Conservation (phyloP, 2,329 filamentous ascomycete genomes). For the Sporothrix brunneoviolacea region DNA sequence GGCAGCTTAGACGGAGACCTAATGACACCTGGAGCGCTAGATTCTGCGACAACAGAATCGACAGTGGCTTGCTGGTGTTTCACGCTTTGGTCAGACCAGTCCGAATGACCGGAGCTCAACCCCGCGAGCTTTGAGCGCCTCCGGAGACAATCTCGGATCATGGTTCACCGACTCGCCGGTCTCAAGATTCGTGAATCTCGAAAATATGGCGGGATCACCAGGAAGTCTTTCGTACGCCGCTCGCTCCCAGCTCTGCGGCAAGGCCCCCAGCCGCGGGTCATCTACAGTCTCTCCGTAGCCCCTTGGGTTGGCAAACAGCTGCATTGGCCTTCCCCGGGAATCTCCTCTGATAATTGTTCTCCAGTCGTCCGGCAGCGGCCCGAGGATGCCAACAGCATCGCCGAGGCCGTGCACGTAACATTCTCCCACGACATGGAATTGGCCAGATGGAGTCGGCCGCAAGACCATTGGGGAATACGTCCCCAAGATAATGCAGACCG, state of each 20-base stretch:
- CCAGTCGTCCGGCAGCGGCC: slow-evolving; percentile 4
- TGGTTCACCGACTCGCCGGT: slow-evolving; percentile 5
- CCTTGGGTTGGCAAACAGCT: not conserved
- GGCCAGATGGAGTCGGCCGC: not conserved
- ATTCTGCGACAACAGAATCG: too few species aligned
- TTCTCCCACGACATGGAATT: slow-evolving; percentile 4
- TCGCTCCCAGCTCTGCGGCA: too few species aligned
- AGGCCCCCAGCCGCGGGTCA: slow-evolving; percentile 3
- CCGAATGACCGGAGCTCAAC: too few species aligned
- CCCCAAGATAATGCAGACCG: slow-evolving; percentile 1
- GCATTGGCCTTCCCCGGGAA: not conserved
- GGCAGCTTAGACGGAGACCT: too few species aligned
- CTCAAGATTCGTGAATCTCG: not conserved
- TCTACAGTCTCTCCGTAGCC: not conserved
- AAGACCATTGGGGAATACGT: slow-evolving; percentile 1
- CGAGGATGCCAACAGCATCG: not conserved
- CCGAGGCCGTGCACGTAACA: slow-evolving; percentile 5
- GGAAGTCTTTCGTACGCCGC: not conserved
- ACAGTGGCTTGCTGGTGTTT: too few species aligned
- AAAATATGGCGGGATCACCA: slow-evolving; percentile 2
- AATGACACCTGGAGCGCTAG: too few species aligned
- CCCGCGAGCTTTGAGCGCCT: not conserved
- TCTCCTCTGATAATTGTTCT: not conserved
- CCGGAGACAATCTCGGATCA: slow-evolving; percentile 1
- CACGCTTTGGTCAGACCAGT: too few species aligned